Evolutionary conservation across 2,329 filamentous ascomycete species (phyloP).

Genomic region (Colletotrichum gigasporum): DNA sequence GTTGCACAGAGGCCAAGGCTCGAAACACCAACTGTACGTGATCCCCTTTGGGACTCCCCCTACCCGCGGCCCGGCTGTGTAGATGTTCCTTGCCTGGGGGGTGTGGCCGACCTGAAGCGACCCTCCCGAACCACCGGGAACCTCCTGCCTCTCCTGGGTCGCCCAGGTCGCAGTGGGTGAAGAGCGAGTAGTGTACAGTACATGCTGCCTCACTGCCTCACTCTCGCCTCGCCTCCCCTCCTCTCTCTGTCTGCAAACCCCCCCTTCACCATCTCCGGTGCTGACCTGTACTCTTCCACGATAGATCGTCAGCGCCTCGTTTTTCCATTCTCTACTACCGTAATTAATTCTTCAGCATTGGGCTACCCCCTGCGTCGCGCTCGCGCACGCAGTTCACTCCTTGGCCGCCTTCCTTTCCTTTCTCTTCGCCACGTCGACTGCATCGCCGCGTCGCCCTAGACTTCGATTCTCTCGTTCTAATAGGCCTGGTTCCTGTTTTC

Average conservation of each 20-base stretch:
- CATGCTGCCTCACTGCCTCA: conserved; percentile 28
- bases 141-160: conserved; percentile 36
- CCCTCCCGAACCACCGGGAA: conserved; percentile 35
- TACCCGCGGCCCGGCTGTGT: conserved; percentile 44
- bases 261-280: not conserved
- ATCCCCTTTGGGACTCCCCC: conserved; percentile 42
- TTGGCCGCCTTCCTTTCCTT: conserved; percentile 25
- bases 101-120: conserved; percentile 35
- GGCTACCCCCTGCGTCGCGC: not conserved
- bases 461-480: conserved; percentile 32
- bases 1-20: conserved; percentile 38
- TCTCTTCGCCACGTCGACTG: conserved; percentile 8
- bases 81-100: conserved; percentile 39
- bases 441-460: conserved; percentile 15
- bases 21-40: conserved; percentile 56
- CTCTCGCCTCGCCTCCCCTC: conserved; percentile 27
- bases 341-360: conserved; percentile 27
- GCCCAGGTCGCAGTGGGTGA: no score
- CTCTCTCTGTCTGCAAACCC: conserved; percentile 7
- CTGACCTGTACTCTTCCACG: conserved; percentile 19
- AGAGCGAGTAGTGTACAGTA: no score
- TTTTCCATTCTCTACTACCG: conserved; percentile 15
- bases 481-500: conserved; percentile 31
- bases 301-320: conserved; percentile 19
- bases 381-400: conserved; percentile 13